phyloP scores from a whole-genome alignment of 2,329 filamentous ascomycete species.

The Trichoderma asperellum region DNA sequence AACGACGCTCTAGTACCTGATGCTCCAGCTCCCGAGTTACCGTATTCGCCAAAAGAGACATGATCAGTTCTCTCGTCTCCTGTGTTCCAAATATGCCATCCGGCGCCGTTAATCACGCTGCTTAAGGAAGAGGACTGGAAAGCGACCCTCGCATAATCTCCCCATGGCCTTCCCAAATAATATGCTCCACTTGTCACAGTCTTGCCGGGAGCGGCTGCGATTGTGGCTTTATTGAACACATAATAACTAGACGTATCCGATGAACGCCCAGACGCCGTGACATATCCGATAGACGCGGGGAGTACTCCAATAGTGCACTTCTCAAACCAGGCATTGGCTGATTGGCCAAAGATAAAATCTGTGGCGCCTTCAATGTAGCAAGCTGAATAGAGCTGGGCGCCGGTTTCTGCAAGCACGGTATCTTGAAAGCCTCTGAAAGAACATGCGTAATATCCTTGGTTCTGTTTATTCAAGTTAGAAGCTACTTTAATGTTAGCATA shows the following conservation, averaged over 20 bases:
- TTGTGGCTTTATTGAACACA: neutral
- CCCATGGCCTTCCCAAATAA: neutral
- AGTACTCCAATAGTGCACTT: slow-evolving; percentile 8
- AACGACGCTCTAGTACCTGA: slow-evolving; percentile 4
- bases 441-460: slow-evolving; percentile 1
- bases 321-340: neutral
- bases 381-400: slow-evolving; percentile 1
- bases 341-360: neutral
- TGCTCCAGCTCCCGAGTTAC: slow-evolving; percentile 1
- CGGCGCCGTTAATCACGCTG: neutral
- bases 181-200: neutral
- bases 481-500: neutral
- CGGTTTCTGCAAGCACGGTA: neutral
- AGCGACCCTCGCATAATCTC: slow-evolving; percentile 2
- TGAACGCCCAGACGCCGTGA: neutral
- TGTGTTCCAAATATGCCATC: slow-evolving; percentile 10
- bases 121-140: slow-evolving; percentile 8
- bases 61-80: neutral
- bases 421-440: slow-evolving; percentile 6
- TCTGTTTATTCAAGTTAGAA: neutral
- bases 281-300: slow-evolving; percentile 1
- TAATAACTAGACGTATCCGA: slow-evolving; percentile 4
- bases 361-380: slow-evolving; percentile 11
- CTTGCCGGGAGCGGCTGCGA: slow-evolving; percentile 7
- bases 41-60: neutral